Base-by-base conservation (phyloP, 345 rosid species). In the Hibiscus syriacus region DNA sequence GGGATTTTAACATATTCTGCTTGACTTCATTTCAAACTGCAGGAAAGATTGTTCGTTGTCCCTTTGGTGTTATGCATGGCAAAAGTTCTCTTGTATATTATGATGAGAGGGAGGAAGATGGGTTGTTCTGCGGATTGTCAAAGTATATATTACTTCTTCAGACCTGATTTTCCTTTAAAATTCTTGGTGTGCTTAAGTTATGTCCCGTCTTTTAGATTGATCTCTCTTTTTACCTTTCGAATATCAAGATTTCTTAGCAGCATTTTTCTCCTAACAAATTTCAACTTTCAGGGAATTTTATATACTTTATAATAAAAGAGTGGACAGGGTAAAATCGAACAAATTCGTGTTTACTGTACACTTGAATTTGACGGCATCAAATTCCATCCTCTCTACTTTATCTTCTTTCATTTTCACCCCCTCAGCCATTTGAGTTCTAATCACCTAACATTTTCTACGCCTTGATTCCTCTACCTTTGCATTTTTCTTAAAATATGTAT, bases 51-150 rank as follows among this genome's bases (percentile, higher is more conserved):
- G 98, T 95, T 64, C 87, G 97, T 50, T 84, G 94, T 68, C 98
- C 99, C 23, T 71, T 38, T 52, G 99, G 99, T 69, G 99, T 95
- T 45, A 74, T 95, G 97, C 99, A 95, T 76, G 98, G 99, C 39
- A 95, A 92, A 84, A 81, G 96, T 80, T 95, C 98, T 36, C 96
- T 66, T 71, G 96, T 92, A 7, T 78, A 85, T 74, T 88, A 90
- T 73, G 90, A 89, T 43, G 98, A 95, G 82, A 87, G 86, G 81
- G 97, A 90, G 57, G 92, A 90, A 81, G 90, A 86, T 55, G 91
- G 96, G 14, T 76, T 95, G 72, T 86, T 92, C 43, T 6, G 85
- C 52, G 98, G 98, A 55, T 80, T 95, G 62, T 55, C 96, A 25
- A 95, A 92, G 98, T 95, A 90, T 20, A 82, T 59, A 12, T 32